Evolutionary conservation across 805 yeast species (phyloP).

Genomic region (Debaryomyces hansenii): DNA sequence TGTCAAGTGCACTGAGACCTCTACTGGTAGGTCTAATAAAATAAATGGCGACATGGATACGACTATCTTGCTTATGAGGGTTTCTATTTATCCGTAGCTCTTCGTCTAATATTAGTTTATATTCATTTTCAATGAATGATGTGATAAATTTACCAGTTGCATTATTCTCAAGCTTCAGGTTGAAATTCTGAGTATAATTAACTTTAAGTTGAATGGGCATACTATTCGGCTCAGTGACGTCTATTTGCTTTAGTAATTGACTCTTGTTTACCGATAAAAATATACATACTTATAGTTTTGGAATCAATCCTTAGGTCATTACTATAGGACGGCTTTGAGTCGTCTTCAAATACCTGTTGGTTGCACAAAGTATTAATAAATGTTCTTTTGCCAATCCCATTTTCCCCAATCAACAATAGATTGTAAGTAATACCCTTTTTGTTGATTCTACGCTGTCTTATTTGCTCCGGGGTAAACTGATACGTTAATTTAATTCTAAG

Average conservation of each 20-base stretch:
- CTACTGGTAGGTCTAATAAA: constrained; percentile 71
- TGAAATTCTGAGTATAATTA: constrained; percentile 23
- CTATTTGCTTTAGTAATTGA: constrained; percentile 5
- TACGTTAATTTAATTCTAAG: background rate
- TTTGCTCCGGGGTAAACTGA: constrained; percentile 19
- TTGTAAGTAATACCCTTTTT: constrained; percentile 23
- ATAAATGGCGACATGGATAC: constrained; percentile 81
- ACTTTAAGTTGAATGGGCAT: constrained; percentile 21
- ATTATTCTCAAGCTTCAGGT: constrained; percentile 21
- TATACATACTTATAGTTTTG: constrained; percentile 10
- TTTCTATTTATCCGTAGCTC: constrained; percentile 35
- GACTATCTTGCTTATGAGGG: constrained; percentile 46
- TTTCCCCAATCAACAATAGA: constrained; percentile 36
- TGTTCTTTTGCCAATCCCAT: constrained; percentile 62
- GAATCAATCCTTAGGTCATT: constrained; percentile 11
- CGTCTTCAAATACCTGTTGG: constrained; percentile 27
- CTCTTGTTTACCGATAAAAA: background rate
- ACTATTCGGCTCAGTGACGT: constrained; percentile 7
- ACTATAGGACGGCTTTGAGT: constrained; percentile 31
- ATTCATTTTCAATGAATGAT: constrained; percentile 78
- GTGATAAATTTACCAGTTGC: constrained; percentile 34
- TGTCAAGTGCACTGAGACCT: constrained; percentile 65
- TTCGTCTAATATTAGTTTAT: constrained; percentile 69
- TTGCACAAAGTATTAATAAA: constrained; percentile 78
- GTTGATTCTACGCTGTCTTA: constrained; percentile 19